Percentiles rank a stretch among this genome's conserved stretches.
These are phyloP conservation scores for Oxalis stricta DNA, from an alignment of 441 rosid species.

Conservation along the genomic window DNA sequence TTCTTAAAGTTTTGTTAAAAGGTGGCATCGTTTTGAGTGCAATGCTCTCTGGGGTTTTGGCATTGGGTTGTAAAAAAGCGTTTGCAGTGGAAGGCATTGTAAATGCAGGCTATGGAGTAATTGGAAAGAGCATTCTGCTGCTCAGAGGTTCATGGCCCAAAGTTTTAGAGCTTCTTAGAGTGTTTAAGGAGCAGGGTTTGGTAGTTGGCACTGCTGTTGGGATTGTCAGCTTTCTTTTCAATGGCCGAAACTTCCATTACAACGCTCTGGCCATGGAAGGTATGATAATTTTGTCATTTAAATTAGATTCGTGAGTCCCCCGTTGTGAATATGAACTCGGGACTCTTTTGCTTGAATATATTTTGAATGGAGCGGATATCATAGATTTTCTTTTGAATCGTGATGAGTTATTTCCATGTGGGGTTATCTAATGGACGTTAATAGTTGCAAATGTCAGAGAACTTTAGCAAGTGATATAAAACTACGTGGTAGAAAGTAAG, in stretches of 20 bases:
- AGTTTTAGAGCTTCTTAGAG: slow-evolving; percentile 54
- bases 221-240: slow-evolving; percentile 92
- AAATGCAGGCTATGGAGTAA: slow-evolving; percentile 73
- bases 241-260: slow-evolving; percentile 99
- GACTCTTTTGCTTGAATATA: not conserved
- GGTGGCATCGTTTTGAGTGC: slow-evolving; percentile 50
- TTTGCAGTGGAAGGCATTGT: slow-evolving; percentile 58
- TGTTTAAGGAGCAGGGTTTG: slow-evolving; percentile 85
- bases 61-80: slow-evolving; percentile 46
- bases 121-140: slow-evolving; percentile 50
- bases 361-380: too few relatives aligned
- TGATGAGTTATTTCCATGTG: too few relatives aligned
- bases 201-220: slow-evolving; percentile 62
- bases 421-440: too few relatives aligned
- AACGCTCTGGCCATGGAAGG: slow-evolving; percentile 99
- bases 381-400: too few relatives aligned
- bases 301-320: not conserved
- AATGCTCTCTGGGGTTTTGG: slow-evolving; percentile 46
- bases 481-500: too few relatives aligned
- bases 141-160: slow-evolving; percentile 71
- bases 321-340: not conserved
- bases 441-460: too few relatives aligned
- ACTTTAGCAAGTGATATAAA: too few relatives aligned
- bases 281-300: slow-evolving; percentile 13
- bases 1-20: slow-evolving; percentile 29